These are phyloP conservation scores for Achaetomiella virescens DNA, from an alignment of 495 filamentous ascomycete genomes.

Conservation along the genomic window DNA sequence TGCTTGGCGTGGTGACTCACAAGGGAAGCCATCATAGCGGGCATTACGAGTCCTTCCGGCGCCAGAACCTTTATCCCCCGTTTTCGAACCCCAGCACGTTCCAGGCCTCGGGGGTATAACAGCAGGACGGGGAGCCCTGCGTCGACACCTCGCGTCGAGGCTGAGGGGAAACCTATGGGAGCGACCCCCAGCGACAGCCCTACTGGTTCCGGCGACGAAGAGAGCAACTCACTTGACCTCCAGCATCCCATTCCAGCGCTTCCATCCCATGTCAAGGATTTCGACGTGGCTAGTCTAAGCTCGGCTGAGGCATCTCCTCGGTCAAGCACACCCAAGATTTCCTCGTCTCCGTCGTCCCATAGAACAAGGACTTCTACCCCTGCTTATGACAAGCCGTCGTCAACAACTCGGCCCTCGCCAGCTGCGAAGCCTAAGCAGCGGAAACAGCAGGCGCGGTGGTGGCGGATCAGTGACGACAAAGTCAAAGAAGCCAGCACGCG, in stretches of 20 bases:
- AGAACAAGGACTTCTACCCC: neutral
- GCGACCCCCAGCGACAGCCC: constrained; percentile 26
- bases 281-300: constrained; percentile 35
- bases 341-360: constrained; percentile 18
- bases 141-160: constrained; percentile 38
- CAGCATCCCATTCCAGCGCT: neutral
- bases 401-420: neutral
- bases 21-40: constrained; percentile 94
- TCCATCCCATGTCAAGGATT: constrained; percentile 20
- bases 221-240: neutral
- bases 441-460: constrained; percentile 76
- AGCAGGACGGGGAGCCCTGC: constrained; percentile 45
- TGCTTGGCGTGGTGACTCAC: constrained; percentile 85
- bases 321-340: constrained; percentile 36
- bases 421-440: constrained; percentile 41
- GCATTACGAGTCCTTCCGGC: constrained; percentile 93
- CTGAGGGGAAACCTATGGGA: neutral
- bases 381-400: neutral
- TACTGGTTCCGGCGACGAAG: constrained; percentile 8
- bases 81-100: constrained; percentile 78
- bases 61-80: constrained; percentile 66
- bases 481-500: constrained; percentile 87
- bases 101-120: constrained; percentile 60
- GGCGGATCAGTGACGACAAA: constrained; percentile 97
- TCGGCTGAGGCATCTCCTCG: constrained; percentile 40